These are phyloP conservation scores for Ophiocordyceps camponoti-floridani DNA, from an alignment of 2,329 filamentous ascomycete genomes.

Conservation along the genomic window DNA sequence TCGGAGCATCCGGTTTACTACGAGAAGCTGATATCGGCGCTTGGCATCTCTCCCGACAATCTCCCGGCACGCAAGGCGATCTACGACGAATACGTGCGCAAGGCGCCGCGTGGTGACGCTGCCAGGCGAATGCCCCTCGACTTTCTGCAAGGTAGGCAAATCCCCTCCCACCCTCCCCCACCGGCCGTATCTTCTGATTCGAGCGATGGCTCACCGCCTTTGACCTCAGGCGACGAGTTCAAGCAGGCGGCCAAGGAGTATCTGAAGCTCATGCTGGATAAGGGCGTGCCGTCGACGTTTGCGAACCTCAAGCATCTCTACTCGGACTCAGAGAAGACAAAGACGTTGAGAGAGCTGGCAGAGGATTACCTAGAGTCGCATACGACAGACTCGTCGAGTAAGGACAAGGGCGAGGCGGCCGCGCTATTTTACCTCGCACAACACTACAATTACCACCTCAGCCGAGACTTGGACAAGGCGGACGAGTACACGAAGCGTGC, in stretches of 20 bases:
- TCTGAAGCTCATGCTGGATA: constrained; percentile 68
- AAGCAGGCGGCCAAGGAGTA: constrained; percentile 61
- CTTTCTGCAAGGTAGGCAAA: constrained; percentile 51
- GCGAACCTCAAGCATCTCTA: constrained; percentile 94
- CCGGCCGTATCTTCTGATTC: background rate
- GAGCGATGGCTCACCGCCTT: background rate
- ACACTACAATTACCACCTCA: constrained; percentile 87
- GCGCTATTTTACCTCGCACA: constrained; percentile 88
- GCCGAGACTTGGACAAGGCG: constrained; percentile 69
- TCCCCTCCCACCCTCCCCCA: background rate
- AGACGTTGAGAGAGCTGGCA: constrained; percentile 57
- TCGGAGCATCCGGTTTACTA: constrained; percentile 79
- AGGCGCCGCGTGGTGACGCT: constrained; percentile 70
- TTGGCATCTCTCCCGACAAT: constrained; percentile 43
- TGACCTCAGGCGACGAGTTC: constrained; percentile 55
- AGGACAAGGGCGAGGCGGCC: constrained; percentile 51
- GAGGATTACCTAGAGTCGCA: constrained; percentile 56
- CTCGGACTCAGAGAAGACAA: constrained; percentile 56
- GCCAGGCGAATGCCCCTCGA: constrained; percentile 75
- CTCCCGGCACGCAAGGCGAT: constrained; percentile 48
- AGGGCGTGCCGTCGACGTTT: constrained; percentile 89
- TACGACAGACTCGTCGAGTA: constrained; percentile 27
- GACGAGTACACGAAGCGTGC: constrained; percentile 69
- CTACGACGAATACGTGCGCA: constrained; percentile 61
- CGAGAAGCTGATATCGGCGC: constrained; percentile 50